These are phyloP conservation scores for Phytophthora vignae DNA, from an alignment of 352 stramenopile species.

Conservation along the genomic window DNA sequence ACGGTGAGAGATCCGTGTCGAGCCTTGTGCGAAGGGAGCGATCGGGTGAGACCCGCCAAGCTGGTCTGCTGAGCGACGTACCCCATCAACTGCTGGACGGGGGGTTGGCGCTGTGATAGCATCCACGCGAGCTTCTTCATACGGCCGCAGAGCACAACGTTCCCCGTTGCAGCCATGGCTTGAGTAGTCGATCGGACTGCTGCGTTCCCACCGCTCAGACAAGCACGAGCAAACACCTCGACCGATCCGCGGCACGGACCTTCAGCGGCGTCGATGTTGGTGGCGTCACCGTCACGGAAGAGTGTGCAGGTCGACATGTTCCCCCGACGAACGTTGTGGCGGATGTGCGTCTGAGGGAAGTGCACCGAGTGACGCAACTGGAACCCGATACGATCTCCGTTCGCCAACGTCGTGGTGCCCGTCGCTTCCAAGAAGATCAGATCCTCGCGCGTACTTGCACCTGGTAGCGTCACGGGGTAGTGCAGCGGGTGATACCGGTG, in stretches of 20 bases:
- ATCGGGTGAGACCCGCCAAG: constrained; percentile 30
- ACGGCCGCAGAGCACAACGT: constrained; percentile 57
- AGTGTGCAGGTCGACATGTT: constrained; percentile 65
- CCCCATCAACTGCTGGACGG: constrained; percentile 19
- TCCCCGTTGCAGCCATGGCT: constrained; percentile 39
- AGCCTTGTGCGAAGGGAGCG: constrained; percentile 28
- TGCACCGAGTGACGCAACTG: constrained; percentile 74
- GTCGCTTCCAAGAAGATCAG: constrained; percentile 66
- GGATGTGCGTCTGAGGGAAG: constrained; percentile 50
- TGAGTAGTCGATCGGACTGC: constrained; percentile 41
- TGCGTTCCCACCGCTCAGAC: constrained; percentile 41
- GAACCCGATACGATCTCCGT: constrained; percentile 66
- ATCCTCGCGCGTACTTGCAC: constrained; percentile 55
- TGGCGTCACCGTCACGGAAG: constrained; percentile 51
- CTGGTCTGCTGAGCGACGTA: constrained; percentile 28
- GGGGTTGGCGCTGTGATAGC: constrained; percentile 39
- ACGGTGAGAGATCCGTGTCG: constrained; percentile 35
- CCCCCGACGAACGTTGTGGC: constrained; percentile 45
- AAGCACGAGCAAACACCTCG: constrained; percentile 42
- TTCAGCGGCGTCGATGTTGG: constrained; percentile 29
- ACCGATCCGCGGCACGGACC: constrained; percentile 30
- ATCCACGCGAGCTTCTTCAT: constrained; percentile 80
- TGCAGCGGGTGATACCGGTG: constrained; percentile 49
- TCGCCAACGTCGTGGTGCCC: constrained; percentile 49
- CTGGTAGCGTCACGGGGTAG: constrained; percentile 43